Evolutionary conservation across 257 asterid genomes (phyloP).

Genomic region (Asclepias syriaca): DNA sequence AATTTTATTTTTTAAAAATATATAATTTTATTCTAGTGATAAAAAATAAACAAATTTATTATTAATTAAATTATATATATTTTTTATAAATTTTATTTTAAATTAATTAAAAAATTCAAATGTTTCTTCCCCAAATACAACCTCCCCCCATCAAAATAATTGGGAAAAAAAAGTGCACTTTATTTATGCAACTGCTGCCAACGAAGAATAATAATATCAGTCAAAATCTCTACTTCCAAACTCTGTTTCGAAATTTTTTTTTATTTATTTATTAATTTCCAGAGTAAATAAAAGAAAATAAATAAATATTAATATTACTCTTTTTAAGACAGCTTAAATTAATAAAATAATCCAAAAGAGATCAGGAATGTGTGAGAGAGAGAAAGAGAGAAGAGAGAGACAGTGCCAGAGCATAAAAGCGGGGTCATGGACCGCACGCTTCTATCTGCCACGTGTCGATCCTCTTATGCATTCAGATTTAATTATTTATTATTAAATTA

Average conservation of each 20-base stretch:
- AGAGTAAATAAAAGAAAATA: not conserved
- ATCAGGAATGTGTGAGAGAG: not conserved
- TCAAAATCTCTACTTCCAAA: constrained; percentile 17
- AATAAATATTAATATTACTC: not conserved
- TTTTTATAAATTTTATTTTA: not conserved
- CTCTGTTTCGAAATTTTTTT: not conserved
- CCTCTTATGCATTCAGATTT: not conserved
- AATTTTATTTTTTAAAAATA: not conserved
- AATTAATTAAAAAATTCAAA: not conserved
- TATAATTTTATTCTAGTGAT: too few species aligned
- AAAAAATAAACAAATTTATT: too few species aligned
- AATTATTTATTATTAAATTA: not conserved
- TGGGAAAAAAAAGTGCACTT: too few species aligned
- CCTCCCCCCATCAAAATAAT: too few species aligned
- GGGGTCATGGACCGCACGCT: constrained; percentile 11
- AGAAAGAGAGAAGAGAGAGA: not conserved
- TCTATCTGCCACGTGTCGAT: constrained; percentile 15
- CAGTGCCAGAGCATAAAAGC: not conserved
- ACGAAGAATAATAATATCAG: not conserved
- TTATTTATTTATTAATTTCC: not conserved
- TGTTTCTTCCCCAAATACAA: not conserved
- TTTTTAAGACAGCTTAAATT: constrained; percentile 8
- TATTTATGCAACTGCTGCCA: not conserved
- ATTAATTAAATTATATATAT: too few species aligned
- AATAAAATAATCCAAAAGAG: not conserved